phyloP scores from a whole-genome alignment of 208 protist genomes.

The Trypanosoma theileri region DNA sequence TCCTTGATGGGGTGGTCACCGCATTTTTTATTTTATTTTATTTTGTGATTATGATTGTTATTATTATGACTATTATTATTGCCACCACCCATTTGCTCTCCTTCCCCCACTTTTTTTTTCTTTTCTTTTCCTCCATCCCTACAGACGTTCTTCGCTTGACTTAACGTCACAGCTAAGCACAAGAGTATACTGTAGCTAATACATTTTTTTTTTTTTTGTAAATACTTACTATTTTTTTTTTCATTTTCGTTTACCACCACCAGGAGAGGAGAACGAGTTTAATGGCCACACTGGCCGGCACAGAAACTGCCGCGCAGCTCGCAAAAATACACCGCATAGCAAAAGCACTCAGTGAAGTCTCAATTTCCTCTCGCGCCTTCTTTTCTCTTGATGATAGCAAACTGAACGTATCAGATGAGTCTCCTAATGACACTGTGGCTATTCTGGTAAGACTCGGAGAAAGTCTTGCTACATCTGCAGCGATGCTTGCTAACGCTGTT shows the following conservation, averaged over 20 bases:
- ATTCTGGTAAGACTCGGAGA: conserved; percentile 40
- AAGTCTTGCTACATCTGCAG: conserved; percentile 26
- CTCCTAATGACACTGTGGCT: conserved; percentile 19
- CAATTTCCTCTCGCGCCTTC: not conserved
- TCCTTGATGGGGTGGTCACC: too few species aligned
- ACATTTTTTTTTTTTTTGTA: not conserved
- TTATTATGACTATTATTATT: too few species aligned
- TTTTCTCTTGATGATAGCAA: not conserved
- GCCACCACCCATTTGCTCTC: too few species aligned
- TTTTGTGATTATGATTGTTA: too few species aligned
- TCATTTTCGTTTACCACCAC: not conserved
- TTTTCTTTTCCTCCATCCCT: too few species aligned
- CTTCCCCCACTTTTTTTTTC: too few species aligned
- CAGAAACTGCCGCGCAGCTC: conserved; percentile 7
- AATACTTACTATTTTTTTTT: not conserved
- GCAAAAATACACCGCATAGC: conserved; percentile 4
- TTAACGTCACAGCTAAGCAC: too few species aligned
- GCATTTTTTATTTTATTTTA: too few species aligned
- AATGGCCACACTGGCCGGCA: conserved; percentile 7
- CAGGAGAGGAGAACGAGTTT: not conserved
- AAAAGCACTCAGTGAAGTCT: not conserved
- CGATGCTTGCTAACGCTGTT: conserved; percentile 34
- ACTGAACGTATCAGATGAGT: conserved; percentile 8
- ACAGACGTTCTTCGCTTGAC: too few species aligned
- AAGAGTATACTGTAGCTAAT: too few species aligned